These are phyloP conservation scores for Penicillium atrosanguineum DNA, from an alignment of 495 filamentous ascomycete genomes.

Conservation along the genomic window DNA sequence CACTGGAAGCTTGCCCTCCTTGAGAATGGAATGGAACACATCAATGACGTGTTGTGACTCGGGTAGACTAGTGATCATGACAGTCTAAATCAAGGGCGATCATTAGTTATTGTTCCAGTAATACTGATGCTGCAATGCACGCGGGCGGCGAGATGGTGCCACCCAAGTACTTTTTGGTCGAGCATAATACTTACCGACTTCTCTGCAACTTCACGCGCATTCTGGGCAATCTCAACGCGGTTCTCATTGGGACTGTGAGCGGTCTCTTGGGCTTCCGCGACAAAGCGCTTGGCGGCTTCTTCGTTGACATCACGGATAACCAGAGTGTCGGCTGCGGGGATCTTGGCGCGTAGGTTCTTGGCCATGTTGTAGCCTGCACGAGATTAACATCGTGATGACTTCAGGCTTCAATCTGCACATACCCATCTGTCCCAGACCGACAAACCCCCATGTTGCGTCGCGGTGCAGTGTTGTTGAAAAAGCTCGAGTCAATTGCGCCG, in stretches of 20 bases:
- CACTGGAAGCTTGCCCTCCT: constrained; percentile 36
- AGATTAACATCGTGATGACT: constrained; percentile 1
- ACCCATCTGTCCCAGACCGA: constrained; percentile 89
- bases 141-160: not conserved
- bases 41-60: constrained; percentile 75
- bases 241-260: constrained; percentile 36
- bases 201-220: constrained; percentile 61
- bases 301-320: constrained; percentile 74
- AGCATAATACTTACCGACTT: constrained; percentile 62
- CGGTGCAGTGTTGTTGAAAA: constrained; percentile 57
- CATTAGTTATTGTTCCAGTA: not conserved
- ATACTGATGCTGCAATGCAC: not conserved
- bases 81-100: constrained; percentile 53
- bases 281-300: constrained; percentile 56
- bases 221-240: constrained; percentile 55
- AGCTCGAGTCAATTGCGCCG: constrained; percentile 25
- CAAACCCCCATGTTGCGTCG: constrained; percentile 74
- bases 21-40: constrained; percentile 66
- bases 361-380: constrained; percentile 76
- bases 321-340: constrained; percentile 65
- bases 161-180: not conserved
- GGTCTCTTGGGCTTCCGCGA: constrained; percentile 53
- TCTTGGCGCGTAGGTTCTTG: constrained; percentile 76
- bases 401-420: constrained; percentile 25
- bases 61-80: constrained; percentile 76